Evolutionary conservation across 805 yeast genomes (phyloP).

Genomic region (Metschnikowia lochheadii): DNA sequence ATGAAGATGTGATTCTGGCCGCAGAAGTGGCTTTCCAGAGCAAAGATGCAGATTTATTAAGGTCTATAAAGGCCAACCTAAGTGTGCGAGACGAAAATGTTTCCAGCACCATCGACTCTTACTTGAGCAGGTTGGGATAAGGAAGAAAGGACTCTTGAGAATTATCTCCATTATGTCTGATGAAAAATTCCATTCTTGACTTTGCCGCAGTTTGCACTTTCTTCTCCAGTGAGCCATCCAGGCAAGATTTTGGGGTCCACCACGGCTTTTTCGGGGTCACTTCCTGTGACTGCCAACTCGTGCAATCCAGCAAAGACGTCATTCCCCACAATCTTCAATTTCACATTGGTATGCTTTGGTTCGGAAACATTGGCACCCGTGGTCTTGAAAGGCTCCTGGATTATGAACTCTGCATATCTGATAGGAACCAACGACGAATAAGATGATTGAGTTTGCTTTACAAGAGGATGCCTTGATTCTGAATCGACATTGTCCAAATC

Average conservation of each 20-base stretch:
- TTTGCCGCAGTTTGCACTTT: conserved; percentile 50
- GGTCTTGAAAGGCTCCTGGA: conserved; percentile 30
- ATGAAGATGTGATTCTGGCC: conserved; percentile 50
- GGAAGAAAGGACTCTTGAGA: neutral
- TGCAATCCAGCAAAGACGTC: conserved; percentile 80
- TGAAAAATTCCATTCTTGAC: conserved; percentile 16
- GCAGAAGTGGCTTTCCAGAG: conserved; percentile 44
- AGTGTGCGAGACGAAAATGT: conserved; percentile 9
- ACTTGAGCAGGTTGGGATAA: conserved; percentile 9
- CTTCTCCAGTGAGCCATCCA: conserved; percentile 77
- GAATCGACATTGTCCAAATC: neutral
- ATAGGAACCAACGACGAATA: conserved; percentile 58
- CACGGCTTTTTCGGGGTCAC: conserved; percentile 28
- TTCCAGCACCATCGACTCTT: conserved; percentile 9
- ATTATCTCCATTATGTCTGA: neutral
- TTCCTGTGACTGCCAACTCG: conserved; percentile 46
- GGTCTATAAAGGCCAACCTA: conserved; percentile 5
- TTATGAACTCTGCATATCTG: conserved; percentile 44
- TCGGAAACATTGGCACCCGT: conserved; percentile 7
- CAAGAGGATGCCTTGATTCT: conserved; percentile 1
- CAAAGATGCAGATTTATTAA: conserved; percentile 30
- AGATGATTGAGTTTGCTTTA: conserved; percentile 18
- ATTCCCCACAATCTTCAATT: conserved; percentile 50
- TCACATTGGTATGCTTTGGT: conserved; percentile 20
- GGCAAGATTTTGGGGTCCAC: conserved; percentile 59